phyloP scores from a whole-genome alignment of 139 green algal species.

The Closterium sp. region DNA sequence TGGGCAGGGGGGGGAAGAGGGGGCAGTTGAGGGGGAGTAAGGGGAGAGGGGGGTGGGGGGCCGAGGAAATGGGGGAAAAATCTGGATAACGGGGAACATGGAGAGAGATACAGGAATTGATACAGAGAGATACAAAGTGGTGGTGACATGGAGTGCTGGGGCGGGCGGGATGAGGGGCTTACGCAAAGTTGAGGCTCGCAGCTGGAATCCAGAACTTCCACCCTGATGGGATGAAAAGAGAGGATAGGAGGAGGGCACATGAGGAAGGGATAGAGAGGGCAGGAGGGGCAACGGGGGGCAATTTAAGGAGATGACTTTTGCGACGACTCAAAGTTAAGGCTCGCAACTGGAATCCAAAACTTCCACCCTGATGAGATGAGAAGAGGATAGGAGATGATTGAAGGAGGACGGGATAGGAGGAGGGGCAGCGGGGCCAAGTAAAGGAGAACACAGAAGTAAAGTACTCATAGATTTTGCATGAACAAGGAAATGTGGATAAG shows the following conservation, averaged over 20 bases:
- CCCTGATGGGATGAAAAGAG: neutral
- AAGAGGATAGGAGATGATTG: too few relatives aligned
- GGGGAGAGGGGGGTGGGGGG: too few relatives aligned
- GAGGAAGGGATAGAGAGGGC: neutral
- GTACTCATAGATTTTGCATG: too few relatives aligned
- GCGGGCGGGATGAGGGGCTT: neutral
- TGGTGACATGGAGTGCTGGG: neutral
- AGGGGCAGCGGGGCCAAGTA: too few relatives aligned
- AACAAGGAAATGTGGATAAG: too few relatives aligned
- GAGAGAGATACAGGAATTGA: too few relatives aligned
- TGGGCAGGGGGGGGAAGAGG: neutral
- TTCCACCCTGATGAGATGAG: neutral
- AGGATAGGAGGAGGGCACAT: too few relatives aligned
- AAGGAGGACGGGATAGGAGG: too few relatives aligned
- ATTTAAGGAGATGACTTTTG: too few relatives aligned
- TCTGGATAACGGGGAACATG: neutral
- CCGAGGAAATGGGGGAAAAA: too few relatives aligned
- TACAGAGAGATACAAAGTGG: too few relatives aligned
- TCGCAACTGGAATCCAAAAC: conserved; percentile 34
- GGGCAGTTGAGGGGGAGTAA: neutral
- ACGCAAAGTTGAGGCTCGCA: conserved; percentile 29
- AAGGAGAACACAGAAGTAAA: too few relatives aligned
- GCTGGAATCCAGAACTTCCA: conserved; percentile 47
- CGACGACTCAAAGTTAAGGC: conserved; percentile 36
- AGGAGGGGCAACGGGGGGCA: neutral